Evolutionary conservation across 352 stramenopile species (phyloP).

Genomic region (Plasmopara muralis): DNA sequence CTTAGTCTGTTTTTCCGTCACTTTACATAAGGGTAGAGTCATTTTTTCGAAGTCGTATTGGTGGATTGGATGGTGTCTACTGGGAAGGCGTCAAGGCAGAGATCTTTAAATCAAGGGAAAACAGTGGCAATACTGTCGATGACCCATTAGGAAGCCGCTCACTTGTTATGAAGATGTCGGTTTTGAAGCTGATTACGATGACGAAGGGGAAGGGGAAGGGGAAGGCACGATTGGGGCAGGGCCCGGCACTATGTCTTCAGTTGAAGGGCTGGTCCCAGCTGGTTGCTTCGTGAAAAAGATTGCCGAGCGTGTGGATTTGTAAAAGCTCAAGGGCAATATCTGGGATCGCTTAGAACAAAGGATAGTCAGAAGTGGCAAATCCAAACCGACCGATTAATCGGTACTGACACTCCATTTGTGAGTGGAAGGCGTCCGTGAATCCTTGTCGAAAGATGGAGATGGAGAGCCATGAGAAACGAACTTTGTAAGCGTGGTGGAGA

Average conservation of each 20-base stretch:
- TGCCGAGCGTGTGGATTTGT: constrained; percentile 97
- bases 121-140: constrained; percentile 10
- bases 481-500: constrained; percentile 89
- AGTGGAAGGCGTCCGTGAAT: constrained; percentile 27
- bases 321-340: constrained; percentile 93
- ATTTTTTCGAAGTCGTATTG: constrained; percentile 40
- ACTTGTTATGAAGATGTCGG: constrained; percentile 29
- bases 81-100: constrained; percentile 9
- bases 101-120: constrained; percentile 16
- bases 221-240: constrained; percentile 17
- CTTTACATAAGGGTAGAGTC: constrained; percentile 64
- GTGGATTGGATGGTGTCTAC: constrained; percentile 7
- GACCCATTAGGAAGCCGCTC: constrained; percentile 20
- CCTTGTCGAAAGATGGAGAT: constrained; percentile 13
- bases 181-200: constrained; percentile 33
- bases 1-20: constrained; percentile 62
- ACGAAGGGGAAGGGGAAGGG: constrained; percentile 44
- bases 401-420: background rate
- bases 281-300: constrained; percentile 94
- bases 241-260: constrained; percentile 34
- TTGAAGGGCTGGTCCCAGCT: constrained; percentile 65
- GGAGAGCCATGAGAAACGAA: constrained; percentile 32
- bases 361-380: background rate
- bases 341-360: constrained; percentile 84
- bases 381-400: too few relatives aligned